These are phyloP conservation scores for Kwoniella botswanensis DNA, from an alignment of 768 basidiomycete genomes.

Conservation along the genomic window DNA sequence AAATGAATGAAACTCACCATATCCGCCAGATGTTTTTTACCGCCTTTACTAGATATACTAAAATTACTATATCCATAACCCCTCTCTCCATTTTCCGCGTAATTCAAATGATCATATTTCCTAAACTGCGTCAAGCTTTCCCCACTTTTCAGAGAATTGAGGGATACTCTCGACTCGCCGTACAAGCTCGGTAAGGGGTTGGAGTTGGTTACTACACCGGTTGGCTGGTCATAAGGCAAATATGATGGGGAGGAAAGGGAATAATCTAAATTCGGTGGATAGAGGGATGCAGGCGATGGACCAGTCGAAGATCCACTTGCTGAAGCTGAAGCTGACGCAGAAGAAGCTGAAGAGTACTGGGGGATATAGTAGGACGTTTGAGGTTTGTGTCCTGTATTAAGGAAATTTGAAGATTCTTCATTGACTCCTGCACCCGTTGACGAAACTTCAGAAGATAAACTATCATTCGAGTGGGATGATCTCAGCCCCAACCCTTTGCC, in stretches of 20 bases:
- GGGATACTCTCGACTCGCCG: slow-evolving; percentile 35
- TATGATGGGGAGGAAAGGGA: slow-evolving; percentile 38
- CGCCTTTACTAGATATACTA: slow-evolving; percentile 51
- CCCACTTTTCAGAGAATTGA: slow-evolving; percentile 38
- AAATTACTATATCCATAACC: slow-evolving; percentile 34
- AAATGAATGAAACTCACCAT: slow-evolving; percentile 50
- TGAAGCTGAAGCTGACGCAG: slow-evolving; percentile 17
- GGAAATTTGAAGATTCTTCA: slow-evolving; percentile 35
- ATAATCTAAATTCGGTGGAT: slow-evolving; percentile 46
- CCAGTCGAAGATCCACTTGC: slow-evolving; percentile 8
- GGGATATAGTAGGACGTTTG: slow-evolving; percentile 32
- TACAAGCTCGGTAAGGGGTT: slow-evolving; percentile 39
- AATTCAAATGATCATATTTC: slow-evolving; percentile 35
- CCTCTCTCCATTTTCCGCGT: slow-evolving; percentile 12
- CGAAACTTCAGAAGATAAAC: slow-evolving; percentile 39
- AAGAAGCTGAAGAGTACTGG: slow-evolving; percentile 6
- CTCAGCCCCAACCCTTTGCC: slow-evolving; percentile 7
- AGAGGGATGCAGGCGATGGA: slow-evolving; percentile 26
- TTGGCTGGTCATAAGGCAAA: slow-evolving; percentile 35
- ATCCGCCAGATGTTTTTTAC: slow-evolving; percentile 43
- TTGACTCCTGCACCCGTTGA: slow-evolving; percentile 45
- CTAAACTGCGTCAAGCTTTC: slow-evolving; percentile 44
- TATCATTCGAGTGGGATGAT: slow-evolving; percentile 29
- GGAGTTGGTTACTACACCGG: slow-evolving; percentile 5
- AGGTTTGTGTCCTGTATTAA: slow-evolving; percentile 26